Evolutionary conservation across 352 stramenopile genomes (phyloP).

Genomic region (Phytophthora foliorum): DNA sequence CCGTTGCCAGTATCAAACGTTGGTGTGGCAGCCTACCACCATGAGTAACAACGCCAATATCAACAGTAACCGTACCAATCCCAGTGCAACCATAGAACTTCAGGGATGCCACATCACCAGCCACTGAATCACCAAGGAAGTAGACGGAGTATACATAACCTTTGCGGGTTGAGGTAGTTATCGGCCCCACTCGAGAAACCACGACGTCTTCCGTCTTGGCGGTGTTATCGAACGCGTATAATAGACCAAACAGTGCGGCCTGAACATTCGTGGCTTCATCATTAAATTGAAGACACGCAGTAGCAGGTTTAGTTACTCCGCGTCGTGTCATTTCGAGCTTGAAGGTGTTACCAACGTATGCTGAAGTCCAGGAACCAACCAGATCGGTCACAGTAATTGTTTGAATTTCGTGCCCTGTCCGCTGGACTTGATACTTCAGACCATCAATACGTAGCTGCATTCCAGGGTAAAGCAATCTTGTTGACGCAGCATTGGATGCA

Average conservation of each 20-base stretch:
- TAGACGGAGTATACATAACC: constrained; percentile 95
- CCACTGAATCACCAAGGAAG: constrained; percentile 86
- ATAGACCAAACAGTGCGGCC: constrained; percentile 12
- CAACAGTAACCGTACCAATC: constrained; percentile 36
- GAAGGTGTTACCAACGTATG: constrained; percentile 34
- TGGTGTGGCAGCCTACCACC: constrained; percentile 88
- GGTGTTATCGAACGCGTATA: constrained; percentile 36
- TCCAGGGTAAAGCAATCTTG: constrained; percentile 72
- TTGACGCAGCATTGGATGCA: constrained; percentile 37
- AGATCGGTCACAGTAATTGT: constrained; percentile 55
- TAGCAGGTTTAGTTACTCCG: constrained; percentile 39
- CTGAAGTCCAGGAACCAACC: constrained; percentile 31
- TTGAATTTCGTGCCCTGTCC: constrained; percentile 93
- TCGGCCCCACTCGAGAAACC: constrained; percentile 60
- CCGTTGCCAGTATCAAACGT: constrained; percentile 80
- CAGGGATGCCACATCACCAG: constrained; percentile 84
- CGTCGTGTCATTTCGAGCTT: constrained; percentile 54
- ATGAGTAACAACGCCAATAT: constrained; percentile 64
- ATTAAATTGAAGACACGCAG: constrained; percentile 56
- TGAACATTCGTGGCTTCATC: constrained; percentile 26
- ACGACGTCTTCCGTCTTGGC: constrained; percentile 50
- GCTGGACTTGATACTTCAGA: constrained; percentile 86
- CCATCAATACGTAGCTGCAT: constrained; percentile 92
- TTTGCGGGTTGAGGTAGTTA: constrained; percentile 42
- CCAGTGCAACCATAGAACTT: constrained; percentile 34